Evolutionary conservation across 2,329 filamentous ascomycete species (phyloP).

Genomic region (Aureobasidium uvarum): DNA sequence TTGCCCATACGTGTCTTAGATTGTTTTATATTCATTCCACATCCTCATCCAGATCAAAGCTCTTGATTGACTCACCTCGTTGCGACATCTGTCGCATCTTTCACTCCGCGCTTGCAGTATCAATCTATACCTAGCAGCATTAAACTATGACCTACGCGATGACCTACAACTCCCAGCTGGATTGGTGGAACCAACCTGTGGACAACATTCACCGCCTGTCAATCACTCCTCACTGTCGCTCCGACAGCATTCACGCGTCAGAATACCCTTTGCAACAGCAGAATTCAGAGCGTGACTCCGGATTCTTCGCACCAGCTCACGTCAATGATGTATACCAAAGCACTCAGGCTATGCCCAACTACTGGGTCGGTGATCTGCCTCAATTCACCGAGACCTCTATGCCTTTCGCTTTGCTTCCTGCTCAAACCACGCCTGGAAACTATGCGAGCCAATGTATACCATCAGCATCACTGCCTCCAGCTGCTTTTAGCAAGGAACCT

Average conservation of each 20-base stretch:
- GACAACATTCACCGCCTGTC: neutral
- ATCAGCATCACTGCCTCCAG: slow-evolving; percentile 10
- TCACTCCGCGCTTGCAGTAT: slow-evolving; percentile 6
- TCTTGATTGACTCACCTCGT: slow-evolving; percentile 13
- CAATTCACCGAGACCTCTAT: neutral
- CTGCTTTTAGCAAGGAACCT: slow-evolving; percentile 17
- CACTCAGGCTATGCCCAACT: neutral
- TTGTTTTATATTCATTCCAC: slow-evolving; percentile 17
- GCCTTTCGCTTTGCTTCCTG: neutral
- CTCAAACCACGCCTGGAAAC: neutral
- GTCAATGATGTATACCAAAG: slow-evolving; percentile 4
- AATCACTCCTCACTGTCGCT: neutral
- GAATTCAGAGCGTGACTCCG: neutral
- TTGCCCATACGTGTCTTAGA: slow-evolving; percentile 8
- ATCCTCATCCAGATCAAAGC: slow-evolving; percentile 2
- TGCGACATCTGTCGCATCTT: slow-evolving; percentile 21
- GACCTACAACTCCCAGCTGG: neutral
- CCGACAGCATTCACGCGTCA: neutral
- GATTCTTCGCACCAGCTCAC: neutral
- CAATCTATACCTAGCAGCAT: slow-evolving; percentile 3
- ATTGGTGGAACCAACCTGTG: slow-evolving; percentile 20
- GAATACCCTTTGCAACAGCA: slow-evolving; percentile 3
- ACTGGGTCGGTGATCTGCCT: slow-evolving; percentile 4
- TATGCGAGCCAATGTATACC: neutral
- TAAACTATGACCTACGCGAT: slow-evolving; percentile 7